A percentile compares a stretch with the other conserved stretches of the same genome.
Evolutionary conservation across 2,329 filamentous ascomycete genomes (phyloP).

Genomic region (Colletotrichum australisinense): DNA sequence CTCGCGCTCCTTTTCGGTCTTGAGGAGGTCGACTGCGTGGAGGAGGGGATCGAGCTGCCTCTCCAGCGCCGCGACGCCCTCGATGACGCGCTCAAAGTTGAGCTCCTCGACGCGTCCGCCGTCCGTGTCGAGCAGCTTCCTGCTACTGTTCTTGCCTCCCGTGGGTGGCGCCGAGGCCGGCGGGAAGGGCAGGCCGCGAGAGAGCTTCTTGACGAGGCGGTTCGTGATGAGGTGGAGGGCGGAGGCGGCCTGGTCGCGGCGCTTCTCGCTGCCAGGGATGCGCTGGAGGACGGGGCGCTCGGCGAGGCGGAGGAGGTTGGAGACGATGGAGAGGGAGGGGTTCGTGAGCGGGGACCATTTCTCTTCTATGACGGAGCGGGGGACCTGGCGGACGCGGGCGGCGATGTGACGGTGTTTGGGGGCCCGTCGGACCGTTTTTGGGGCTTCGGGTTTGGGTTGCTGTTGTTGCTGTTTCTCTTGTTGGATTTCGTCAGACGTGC

Average conservation of each 20-base stretch:
- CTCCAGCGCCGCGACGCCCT: constrained; percentile 67
- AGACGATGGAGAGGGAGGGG: constrained; percentile 66
- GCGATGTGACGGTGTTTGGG: constrained; percentile 62
- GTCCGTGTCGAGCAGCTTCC: constrained; percentile 25
- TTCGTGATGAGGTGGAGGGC: constrained; percentile 67
- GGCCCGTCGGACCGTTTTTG: constrained; percentile 40
- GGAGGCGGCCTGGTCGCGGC: constrained; percentile 64
- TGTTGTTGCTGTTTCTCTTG: constrained; percentile 14
- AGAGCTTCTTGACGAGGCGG: constrained; percentile 68
- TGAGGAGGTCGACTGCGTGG: constrained; percentile 72
- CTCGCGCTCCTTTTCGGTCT: constrained; percentile 66
- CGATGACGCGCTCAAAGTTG: constrained; percentile 73
- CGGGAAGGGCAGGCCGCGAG: constrained; percentile 74
- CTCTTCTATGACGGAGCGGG: constrained; percentile 73
- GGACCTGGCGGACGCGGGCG: constrained; percentile 63
- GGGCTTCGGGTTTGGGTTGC: background rate
- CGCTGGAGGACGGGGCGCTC: constrained; percentile 72
- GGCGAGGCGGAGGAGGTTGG: constrained; percentile 66
- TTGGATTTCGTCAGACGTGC: constrained; percentile 8
- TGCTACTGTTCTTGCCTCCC: background rate
- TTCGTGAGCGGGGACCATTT: constrained; percentile 73
- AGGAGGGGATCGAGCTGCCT: constrained; percentile 69
- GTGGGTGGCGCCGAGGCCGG: constrained; percentile 53
- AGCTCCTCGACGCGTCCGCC: constrained; percentile 66
- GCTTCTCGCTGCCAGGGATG: constrained; percentile 59